Conservation (phyloP, 805 yeast genomes). For the Cyberlindnera veronae region DNA sequence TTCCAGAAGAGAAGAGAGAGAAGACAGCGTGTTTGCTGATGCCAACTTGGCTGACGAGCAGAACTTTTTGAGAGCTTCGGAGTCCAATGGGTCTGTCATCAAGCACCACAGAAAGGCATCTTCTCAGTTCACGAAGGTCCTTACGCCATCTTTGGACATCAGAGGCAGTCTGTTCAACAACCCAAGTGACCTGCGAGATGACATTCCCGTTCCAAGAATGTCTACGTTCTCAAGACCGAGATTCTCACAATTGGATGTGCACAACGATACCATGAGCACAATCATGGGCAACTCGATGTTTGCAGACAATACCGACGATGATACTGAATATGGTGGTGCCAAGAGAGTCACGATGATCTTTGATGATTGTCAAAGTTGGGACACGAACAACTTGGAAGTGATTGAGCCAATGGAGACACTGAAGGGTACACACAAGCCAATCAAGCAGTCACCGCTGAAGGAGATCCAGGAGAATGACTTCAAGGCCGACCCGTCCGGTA, state of each 20-base stretch:
- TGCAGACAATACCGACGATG: slow-evolving; percentile 27
- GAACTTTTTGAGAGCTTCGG: slow-evolving; percentile 13
- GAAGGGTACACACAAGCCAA: slow-evolving; percentile 8
- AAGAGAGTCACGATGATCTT: slow-evolving; percentile 28
- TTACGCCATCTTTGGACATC: slow-evolving; percentile 16
- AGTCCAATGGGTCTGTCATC: slow-evolving; percentile 20
- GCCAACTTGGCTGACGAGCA: slow-evolving; percentile 10
- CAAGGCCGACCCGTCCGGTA: slow-evolving; percentile 15
- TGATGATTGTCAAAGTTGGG: slow-evolving; percentile 20
- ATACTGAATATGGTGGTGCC: slow-evolving; percentile 20
- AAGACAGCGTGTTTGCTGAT: slow-evolving; percentile 27
- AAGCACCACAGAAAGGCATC: slow-evolving; percentile 24
- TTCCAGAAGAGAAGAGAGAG: slow-evolving; percentile 21
- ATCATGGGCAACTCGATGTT: slow-evolving; percentile 24
- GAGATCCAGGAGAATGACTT: slow-evolving; percentile 23
- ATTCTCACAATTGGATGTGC: slow-evolving; percentile 11
- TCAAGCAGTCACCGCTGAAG: slow-evolving; percentile 22
- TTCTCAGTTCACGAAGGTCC: slow-evolving; percentile 11
- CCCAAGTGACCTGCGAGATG: slow-evolving; percentile 20
- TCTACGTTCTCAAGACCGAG: slow-evolving; percentile 17
- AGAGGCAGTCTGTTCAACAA: slow-evolving; percentile 26
- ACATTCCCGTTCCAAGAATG: slow-evolving; percentile 10
- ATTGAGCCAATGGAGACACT: slow-evolving; percentile 3
- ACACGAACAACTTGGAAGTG: background rate
- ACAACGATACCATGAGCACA: slow-evolving; percentile 18